phyloP scores from a whole-genome alignment of 2,329 filamentous ascomycete species.

The Cercospora janseana region DNA sequence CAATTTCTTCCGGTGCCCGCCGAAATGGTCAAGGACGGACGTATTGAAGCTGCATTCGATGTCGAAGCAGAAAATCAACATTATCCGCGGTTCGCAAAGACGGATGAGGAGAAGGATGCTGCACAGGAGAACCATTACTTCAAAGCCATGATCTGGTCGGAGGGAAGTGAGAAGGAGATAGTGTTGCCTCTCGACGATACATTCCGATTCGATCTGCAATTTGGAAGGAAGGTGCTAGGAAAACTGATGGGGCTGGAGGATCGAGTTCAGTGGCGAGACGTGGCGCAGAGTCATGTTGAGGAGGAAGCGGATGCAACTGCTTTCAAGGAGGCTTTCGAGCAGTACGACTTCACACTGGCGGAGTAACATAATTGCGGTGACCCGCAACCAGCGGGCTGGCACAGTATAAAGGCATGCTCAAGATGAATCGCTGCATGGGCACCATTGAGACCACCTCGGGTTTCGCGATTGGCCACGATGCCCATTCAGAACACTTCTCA shows the following conservation, averaged over 20 bases:
- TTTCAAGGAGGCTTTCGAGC: conserved; percentile 78
- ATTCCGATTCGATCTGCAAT: conserved; percentile 84
- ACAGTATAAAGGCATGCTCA: too few relatives aligned
- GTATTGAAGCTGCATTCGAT: conserved; percentile 85
- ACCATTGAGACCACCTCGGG: too few relatives aligned
- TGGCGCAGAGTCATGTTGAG: conserved; percentile 71
- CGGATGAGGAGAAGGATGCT: conserved; percentile 23
- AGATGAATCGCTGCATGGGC: too few relatives aligned
- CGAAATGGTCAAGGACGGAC: conserved; percentile 65
- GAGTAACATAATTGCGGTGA: too few relatives aligned
- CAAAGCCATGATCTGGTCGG: conserved; percentile 40
- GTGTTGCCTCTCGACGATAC: conserved; percentile 73
- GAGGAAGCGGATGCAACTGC: conserved; percentile 74
- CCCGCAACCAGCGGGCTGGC: too few relatives aligned
- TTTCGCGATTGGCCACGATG: too few relatives aligned
- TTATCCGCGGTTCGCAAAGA: conserved; percentile 54
- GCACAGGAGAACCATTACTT: conserved; percentile 37
- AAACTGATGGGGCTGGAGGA: conserved; percentile 80
- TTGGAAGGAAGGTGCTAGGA: conserved; percentile 80
- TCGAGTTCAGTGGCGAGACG: conserved; percentile 81
- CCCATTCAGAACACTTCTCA: too few relatives aligned
- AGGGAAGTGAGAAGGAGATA: conserved; percentile 58
- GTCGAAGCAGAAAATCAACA: conserved; percentile 77
- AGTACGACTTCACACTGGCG: conserved; percentile 59
- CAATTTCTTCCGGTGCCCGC: conserved; percentile 79